Base-by-base conservation (phyloP, 805 yeast genomes). In the Wickerhamomyces alni region DNA sequence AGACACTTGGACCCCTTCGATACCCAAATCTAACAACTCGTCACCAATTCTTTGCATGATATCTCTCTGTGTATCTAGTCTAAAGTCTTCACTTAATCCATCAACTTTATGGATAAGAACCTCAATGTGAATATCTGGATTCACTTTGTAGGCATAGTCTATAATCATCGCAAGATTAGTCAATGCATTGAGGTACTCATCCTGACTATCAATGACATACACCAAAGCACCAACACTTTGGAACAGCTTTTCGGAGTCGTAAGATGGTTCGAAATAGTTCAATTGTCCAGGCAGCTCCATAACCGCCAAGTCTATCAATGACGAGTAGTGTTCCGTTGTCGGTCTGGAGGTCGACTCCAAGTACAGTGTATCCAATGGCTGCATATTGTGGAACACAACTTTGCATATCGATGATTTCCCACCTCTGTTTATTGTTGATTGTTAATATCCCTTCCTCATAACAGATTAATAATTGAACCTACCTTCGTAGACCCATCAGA, bases 381-480 rank as follows among this genome's bases (percentile, higher is more conserved):
- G 95, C 95, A 93, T 87, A 57, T 87, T 85, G 60, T 91, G 96
- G 62, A 93, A 93, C 2, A 93, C 94, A 12, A 93, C 98, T 57
- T 91, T 88, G 54, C 96, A 82, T 25, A 93, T 93, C 3, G 97
- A 88, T 8, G 96, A 87, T 62, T 93, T 93, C 12, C 99, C 99
- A 17, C 91, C 85, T 58, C 55, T 44, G 24, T 32, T 8, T 32
- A 9, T 21, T 21, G 9, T 21, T 9, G 6, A 21, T 21, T 21
- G 24, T 21, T 21, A 21, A 9, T 21, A 9, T 21, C 24, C 24
- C 24, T 21, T 21, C 9, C 9, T 21, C 9, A 21, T 21, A 21
- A n/a, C n/a, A n/a, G n/a, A n/a, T n/a, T n/a, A n/a, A n/a, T n/a
- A n/a, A n/a, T n/a, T 21, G 9, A 7, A 58, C 73, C 38, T 49